Percentiles rank a stretch among this genome's conserved stretches.
These are phyloP conservation scores for Leccinellum rugosiceps DNA, from an alignment of 768 basidiomycete species.

Conservation along the genomic window DNA sequence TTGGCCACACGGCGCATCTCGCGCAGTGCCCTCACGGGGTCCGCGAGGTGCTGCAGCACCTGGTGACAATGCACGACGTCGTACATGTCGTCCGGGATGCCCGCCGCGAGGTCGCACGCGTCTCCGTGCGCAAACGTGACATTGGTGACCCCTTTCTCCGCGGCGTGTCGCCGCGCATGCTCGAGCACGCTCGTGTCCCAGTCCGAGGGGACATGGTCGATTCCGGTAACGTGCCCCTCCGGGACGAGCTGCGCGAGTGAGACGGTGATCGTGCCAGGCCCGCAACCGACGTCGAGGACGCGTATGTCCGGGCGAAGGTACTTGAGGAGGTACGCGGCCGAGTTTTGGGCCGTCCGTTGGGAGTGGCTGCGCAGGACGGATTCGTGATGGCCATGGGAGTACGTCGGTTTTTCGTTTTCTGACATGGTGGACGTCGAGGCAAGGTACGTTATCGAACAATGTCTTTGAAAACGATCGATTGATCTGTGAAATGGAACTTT, in stretches of 20 bases:
- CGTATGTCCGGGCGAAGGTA: constrained; percentile 35
- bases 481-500: too few relatives aligned
- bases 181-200: constrained; percentile 31
- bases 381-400: constrained; percentile 29
- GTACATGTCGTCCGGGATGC: constrained; percentile 37
- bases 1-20: constrained; percentile 50
- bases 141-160: constrained; percentile 32
- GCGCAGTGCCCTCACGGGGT: constrained; percentile 38
- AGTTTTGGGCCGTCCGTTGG: constrained; percentile 40
- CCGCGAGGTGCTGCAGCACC: constrained; percentile 45
- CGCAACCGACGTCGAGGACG: constrained; percentile 52
- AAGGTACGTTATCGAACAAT: too few relatives aligned
- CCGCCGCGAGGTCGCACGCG: constrained; percentile 33
- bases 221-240: constrained; percentile 40
- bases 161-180: constrained; percentile 32
- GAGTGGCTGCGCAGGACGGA: constrained; percentile 36
- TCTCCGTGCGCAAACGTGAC: constrained; percentile 40
- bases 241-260: constrained; percentile 41
- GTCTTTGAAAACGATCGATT: too few relatives aligned
- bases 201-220: constrained; percentile 33
- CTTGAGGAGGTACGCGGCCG: constrained; percentile 39
- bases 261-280: constrained; percentile 49
- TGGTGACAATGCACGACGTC: constrained; percentile 51
- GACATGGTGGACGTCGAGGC: neutral
- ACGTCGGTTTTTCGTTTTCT: constrained; percentile 4